A percentile compares a stretch with the other conserved stretches of the same genome.
phyloP scores from a whole-genome alignment of 2,329 filamentous ascomycete species.

The Aspergillus puulaauensis region DNA sequence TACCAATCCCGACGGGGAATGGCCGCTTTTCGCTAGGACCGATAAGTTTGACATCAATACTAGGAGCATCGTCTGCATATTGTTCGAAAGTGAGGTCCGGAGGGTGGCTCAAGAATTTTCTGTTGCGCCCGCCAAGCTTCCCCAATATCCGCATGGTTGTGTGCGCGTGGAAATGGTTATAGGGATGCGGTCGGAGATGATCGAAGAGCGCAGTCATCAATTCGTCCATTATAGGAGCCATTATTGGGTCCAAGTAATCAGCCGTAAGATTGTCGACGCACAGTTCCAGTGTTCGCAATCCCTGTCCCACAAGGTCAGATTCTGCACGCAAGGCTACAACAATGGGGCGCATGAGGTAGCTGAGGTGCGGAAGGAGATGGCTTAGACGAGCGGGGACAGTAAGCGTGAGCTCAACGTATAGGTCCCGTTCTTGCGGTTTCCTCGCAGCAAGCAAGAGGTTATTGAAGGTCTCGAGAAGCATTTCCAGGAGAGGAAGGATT shows the following conservation, averaged over 20 bases:
- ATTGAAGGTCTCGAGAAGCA: constrained; percentile 96
- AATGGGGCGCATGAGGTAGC: constrained; percentile 93
- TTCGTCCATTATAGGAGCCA: constrained; percentile 98
- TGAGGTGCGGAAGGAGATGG: constrained; percentile 90
- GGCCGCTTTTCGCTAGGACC: constrained; percentile 86
- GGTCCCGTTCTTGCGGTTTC: constrained; percentile 84
- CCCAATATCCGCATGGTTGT: constrained; percentile 97
- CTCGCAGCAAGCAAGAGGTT: constrained; percentile 87
- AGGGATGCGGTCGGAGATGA: constrained; percentile 87
- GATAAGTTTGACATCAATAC: constrained; percentile 83
- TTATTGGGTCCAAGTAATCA: constrained; percentile 96
- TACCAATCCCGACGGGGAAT: constrained; percentile 81
- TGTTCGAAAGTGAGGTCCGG: constrained; percentile 79
- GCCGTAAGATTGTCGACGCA: constrained; percentile 98
- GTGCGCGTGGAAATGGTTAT: constrained; percentile 96
- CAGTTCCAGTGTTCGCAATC: constrained; percentile 86
- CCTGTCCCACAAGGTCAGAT: constrained; percentile 91
- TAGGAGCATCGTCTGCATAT: constrained; percentile 83
- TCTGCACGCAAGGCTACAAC: constrained; percentile 93
- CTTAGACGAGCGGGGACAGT: constrained; percentile 93
- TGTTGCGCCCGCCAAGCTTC: constrained; percentile 90
- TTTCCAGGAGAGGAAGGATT: constrained; percentile 91
- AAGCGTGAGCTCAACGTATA: constrained; percentile 95
- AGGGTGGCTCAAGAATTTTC: constrained; percentile 91
- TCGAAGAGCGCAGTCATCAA: constrained; percentile 97